Evolutionary conservation across 1,284 basidiomycete genomes (phyloP), one percentile per base, ranked within the genome.

Genomic region (Chalciporus sp.): DNA sequence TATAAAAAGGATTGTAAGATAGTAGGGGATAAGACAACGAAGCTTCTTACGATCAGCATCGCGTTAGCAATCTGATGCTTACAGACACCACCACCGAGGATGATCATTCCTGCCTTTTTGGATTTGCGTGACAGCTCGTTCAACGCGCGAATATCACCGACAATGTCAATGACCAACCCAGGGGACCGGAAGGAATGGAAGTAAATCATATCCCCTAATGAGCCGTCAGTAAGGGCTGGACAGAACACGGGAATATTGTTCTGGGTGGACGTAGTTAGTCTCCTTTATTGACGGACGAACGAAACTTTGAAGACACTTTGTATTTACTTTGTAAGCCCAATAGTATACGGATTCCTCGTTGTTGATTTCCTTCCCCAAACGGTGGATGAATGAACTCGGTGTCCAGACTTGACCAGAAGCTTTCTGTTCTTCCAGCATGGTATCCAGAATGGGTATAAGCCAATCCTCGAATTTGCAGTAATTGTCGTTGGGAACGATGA

Each of bases 391-490:
- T 17, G 85, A 82, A 69, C 94, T 96, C n/a, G 97, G 97, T 2
- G 90, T 88, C 97, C 97, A 99, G 33, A 89, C 79, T 60, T 81
- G 72, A n/a, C 88, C 89, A 28, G 72, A 78, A 53, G 76, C 72
- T 59, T 84, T 81, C 74, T 99, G 97, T 70, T 99, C 97, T 17
- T 76, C 82, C 28, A 98, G 82, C 94, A 99, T 94, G 42, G 78
- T 72, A 69, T 99, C 92, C 41, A 99, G 82, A 55, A 98, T 94
- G 2, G 97, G 97, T 47, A 88, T 90, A 11, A 99, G 84, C 97
- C 97, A 99, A 71, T 99, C 96, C 73, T 99, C 97, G 63, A 99
- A 99, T 67, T 92, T 91, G 84, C 97, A 98, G 73, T 99, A 99
- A 70, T 99, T 99, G 65, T 98, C 95, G 70, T 99, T 99, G 12